These are phyloP conservation scores for Spiromastix sp. DNA, from an alignment of 2,329 filamentous ascomycete species.

Conservation along the genomic window DNA sequence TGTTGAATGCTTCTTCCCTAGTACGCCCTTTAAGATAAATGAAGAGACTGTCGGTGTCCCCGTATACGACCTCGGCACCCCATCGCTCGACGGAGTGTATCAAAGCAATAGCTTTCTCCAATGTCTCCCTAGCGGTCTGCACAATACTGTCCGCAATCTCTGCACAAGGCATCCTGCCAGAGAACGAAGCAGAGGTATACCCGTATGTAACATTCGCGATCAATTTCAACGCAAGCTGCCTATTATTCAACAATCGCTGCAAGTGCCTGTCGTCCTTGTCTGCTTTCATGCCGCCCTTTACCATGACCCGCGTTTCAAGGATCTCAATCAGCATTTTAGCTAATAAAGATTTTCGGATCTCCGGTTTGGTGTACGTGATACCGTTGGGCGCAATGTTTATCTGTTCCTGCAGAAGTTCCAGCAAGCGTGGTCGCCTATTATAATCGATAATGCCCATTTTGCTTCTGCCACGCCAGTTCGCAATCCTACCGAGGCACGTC, in stretches of 20 bases:
- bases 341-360: conserved; percentile 78
- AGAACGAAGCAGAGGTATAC: conserved; percentile 94
- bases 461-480: conserved; percentile 77
- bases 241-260: conserved; percentile 81
- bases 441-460: conserved; percentile 95
- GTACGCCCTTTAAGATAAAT: conserved; percentile 81
- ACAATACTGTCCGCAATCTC: conserved; percentile 98
- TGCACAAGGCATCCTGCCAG: conserved; percentile 92
- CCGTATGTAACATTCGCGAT: conserved; percentile 99
- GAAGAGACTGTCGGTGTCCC: conserved; percentile 93
- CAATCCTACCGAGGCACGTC: conserved; percentile 79
- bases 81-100: conserved; percentile 82
- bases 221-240: conserved; percentile 86
- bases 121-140: conserved; percentile 85
- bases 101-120: conserved; percentile 84
- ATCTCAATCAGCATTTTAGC: conserved; percentile 97
- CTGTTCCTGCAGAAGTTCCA: conserved; percentile 69
- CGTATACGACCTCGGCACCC: conserved; percentile 95
- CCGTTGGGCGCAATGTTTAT: conserved; percentile 93
- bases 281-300: conserved; percentile 91
- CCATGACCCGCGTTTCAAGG: conserved; percentile 91
- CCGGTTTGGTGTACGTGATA: conserved; percentile 83
- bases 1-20: conserved; percentile 77
- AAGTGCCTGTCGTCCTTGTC: conserved; percentile 80
- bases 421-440: conserved; percentile 60